These are phyloP conservation scores for Colletotrichum sp. DNA, from an alignment of 2,329 filamentous ascomycete species.

Conservation along the genomic window DNA sequence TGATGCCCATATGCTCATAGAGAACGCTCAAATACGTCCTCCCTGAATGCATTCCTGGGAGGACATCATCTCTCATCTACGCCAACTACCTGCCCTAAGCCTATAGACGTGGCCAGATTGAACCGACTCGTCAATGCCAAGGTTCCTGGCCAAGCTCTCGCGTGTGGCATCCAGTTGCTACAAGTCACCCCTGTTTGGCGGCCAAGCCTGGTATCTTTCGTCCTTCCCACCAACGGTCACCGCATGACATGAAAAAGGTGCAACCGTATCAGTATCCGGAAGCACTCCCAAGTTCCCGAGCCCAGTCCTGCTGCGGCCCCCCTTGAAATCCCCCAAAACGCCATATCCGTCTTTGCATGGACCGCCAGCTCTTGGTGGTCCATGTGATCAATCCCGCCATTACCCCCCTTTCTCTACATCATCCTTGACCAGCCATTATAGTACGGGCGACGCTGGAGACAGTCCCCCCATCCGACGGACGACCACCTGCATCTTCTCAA, in stretches of 20 bases:
- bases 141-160: background rate
- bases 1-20: background rate
- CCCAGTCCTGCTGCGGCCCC: conserved; percentile 9
- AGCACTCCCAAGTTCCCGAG: background rate
- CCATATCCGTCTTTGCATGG: conserved; percentile 1
- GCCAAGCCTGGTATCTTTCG: conserved; percentile 3
- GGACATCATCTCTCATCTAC: background rate
- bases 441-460: conserved; percentile 7
- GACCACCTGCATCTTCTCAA: conserved; percentile 63
- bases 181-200: background rate
- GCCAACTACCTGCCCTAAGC: background rate
- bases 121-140: background rate
- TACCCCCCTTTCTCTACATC: background rate
- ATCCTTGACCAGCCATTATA: background rate
- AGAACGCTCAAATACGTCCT: background rate
- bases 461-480: conserved; percentile 34
- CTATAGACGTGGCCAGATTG: background rate
- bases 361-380: conserved; percentile 6
- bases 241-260: background rate
- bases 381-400: background rate
- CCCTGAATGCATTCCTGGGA: background rate
- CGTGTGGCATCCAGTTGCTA: background rate
- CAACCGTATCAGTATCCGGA: background rate
- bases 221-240: background rate
- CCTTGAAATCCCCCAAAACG: conserved; percentile 1